Evolutionary conservation across 306 rosid genomes (phyloP).

Genomic region (Quercus gilva): DNA sequence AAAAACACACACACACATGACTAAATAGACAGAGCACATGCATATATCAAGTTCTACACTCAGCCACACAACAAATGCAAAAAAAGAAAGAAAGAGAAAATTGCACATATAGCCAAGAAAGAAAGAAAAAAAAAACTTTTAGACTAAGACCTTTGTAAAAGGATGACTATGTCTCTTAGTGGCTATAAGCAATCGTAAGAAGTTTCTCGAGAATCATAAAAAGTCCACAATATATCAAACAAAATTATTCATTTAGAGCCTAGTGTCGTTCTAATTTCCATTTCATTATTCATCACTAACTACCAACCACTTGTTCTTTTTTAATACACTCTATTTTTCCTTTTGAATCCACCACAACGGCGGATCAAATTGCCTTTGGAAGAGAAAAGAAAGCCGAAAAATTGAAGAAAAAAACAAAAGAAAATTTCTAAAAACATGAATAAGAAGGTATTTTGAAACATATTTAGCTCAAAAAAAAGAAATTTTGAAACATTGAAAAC

Average conservation of each 20-base stretch:
- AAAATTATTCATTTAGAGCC: neutral
- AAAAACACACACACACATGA: neutral
- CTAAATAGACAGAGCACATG: neutral
- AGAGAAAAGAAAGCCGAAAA: neutral
- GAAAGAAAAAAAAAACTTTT: neutral
- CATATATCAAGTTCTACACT: neutral
- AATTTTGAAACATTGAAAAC: neutral
- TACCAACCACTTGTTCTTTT: neutral
- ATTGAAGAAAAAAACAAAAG: neutral
- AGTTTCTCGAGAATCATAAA: neutral
- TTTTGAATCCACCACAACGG: neutral
- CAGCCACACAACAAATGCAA: too few species aligned
- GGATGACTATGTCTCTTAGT: slow-evolving; percentile 30
- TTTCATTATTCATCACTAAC: neutral
- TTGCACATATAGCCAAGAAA: slow-evolving; percentile 1
- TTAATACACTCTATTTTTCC: neutral
- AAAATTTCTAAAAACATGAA: neutral
- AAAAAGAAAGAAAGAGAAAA: slow-evolving; percentile 6
- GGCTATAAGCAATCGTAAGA: slow-evolving; percentile 11
- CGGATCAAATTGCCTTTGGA: neutral
- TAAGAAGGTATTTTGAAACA: neutral
- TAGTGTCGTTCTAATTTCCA: neutral
- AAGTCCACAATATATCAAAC: neutral
- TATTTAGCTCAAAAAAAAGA: too few species aligned
- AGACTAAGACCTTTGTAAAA: slow-evolving; percentile 10